Evolutionary conservation across 768 basidiomycete genomes (phyloP).

Genomic region (Boletellus sp.): DNA sequence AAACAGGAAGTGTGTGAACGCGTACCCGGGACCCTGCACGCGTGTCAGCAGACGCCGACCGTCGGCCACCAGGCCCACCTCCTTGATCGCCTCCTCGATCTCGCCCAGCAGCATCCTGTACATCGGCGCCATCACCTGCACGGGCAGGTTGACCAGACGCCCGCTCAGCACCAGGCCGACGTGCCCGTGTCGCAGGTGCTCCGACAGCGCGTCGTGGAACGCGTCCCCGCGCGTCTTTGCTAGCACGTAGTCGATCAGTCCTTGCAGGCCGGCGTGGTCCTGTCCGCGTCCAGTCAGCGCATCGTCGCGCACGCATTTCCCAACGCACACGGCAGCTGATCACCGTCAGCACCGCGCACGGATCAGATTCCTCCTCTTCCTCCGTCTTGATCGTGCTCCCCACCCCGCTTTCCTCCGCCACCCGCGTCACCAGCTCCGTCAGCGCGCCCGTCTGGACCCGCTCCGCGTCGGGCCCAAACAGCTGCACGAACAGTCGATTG

Average conservation of each 20-base stretch:
- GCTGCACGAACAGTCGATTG: conserved; percentile 66
- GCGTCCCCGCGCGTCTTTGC: conserved; percentile 52
- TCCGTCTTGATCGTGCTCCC: conserved; percentile 94
- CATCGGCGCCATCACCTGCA: conserved; percentile 89
- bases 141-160: conserved; percentile 92
- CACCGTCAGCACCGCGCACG: conserved; percentile 83
- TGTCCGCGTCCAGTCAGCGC: conserved; percentile 27
- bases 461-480: conserved; percentile 72
- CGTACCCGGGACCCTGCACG: conserved; percentile 54
- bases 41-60: not conserved
- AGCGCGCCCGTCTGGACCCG: conserved; percentile 67
- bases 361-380: conserved; percentile 48
- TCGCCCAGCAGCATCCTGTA: conserved; percentile 87
- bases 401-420: conserved; percentile 67
- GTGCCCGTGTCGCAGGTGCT: conserved; percentile 40
- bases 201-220: conserved; percentile 52
- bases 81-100: conserved; percentile 64
- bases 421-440: conserved; percentile 72
- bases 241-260: conserved; percentile 68
- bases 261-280: conserved; percentile 69
- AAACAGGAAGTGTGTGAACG: conserved; percentile 71
- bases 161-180: conserved; percentile 86
- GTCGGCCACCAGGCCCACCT: conserved; percentile 37
- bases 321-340: conserved; percentile 66
- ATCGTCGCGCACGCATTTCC: not conserved